These are phyloP conservation scores for Asterionellopsis glacialis DNA, from an alignment of 108 stramenopile species.

Conservation along the genomic window DNA sequence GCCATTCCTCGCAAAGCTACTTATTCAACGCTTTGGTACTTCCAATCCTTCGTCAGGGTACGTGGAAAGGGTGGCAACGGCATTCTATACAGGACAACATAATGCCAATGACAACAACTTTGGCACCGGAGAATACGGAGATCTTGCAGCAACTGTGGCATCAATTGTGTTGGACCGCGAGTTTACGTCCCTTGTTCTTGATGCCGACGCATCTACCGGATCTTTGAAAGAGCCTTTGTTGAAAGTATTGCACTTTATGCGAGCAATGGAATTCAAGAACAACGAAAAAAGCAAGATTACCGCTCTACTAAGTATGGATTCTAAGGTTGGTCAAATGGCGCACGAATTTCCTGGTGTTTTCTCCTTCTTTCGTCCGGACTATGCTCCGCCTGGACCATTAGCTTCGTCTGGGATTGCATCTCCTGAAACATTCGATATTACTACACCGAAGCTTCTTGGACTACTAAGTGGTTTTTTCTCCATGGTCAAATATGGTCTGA, in stretches of 20 bases:
- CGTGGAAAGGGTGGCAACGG: constrained; percentile 23
- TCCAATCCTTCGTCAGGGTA: constrained; percentile 41
- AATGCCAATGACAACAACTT: constrained; percentile 8
- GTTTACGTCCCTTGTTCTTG: constrained; percentile 13
- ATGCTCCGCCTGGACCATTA: constrained; percentile 20
- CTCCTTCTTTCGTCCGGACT: constrained; percentile 40
- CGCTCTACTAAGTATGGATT: constrained; percentile 12
- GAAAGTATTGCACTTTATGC: constrained; percentile 32
- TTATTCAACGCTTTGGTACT: constrained; percentile 34
- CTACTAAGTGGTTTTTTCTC: constrained; percentile 38
- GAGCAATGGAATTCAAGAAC: constrained; percentile 14
- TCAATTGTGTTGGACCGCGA: constrained; percentile 40
- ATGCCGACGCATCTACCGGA: constrained; percentile 30
- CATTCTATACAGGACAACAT: constrained; percentile 24
- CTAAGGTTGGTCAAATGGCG: constrained; percentile 37
- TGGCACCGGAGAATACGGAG: constrained; percentile 33
- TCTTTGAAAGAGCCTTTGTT: constrained; percentile 36
- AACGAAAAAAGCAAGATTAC: neutral
- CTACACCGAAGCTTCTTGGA: constrained; percentile 31
- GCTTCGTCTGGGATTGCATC: constrained; percentile 1
- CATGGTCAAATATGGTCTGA: constrained; percentile 44
- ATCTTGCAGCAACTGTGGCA: constrained; percentile 36
- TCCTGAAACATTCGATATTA: constrained; percentile 39
- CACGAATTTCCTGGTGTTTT: constrained; percentile 43
- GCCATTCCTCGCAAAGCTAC: constrained; percentile 36